phyloP scores from a whole-genome alignment of 768 basidiomycete species.

The Boletus rubescentipes region DNA sequence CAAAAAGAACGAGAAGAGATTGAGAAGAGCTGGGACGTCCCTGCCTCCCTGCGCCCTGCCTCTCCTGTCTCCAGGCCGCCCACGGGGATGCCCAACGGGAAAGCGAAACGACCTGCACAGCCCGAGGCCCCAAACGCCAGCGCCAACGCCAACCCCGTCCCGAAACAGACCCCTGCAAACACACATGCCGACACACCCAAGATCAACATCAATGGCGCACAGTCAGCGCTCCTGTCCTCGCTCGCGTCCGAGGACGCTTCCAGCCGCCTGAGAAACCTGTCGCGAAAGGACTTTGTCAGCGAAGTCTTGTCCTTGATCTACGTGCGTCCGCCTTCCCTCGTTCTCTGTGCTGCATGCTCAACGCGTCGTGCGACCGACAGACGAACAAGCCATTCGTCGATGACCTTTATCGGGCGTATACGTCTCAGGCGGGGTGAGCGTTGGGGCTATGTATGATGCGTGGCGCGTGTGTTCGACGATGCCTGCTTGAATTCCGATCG shows the following conservation, averaged over 20 bases:
- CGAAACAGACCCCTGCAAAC: constrained; percentile 4
- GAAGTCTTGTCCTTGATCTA: constrained; percentile 62
- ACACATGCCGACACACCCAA: constrained; percentile 3
- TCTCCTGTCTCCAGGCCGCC: constrained; percentile 14
- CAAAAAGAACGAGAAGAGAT: constrained; percentile 46
- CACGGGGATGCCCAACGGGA: constrained; percentile 25
- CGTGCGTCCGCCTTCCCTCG: constrained; percentile 36
- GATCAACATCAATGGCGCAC: constrained; percentile 21
- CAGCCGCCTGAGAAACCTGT: constrained; percentile 30
- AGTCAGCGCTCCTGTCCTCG: constrained; percentile 26
- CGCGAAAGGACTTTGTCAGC: constrained; percentile 57
- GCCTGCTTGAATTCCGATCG: not conserved
- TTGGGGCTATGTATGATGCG: not conserved
- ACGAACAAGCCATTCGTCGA: constrained; percentile 69
- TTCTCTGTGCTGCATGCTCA: not conserved
- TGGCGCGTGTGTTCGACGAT: not conserved
- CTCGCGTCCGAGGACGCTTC: constrained; percentile 19
- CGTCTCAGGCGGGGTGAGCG: constrained; percentile 17
- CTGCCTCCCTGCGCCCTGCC: constrained; percentile 26
- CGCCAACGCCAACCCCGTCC: not conserved
- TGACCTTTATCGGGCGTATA: constrained; percentile 55
- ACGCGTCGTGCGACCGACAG: constrained; percentile 33
- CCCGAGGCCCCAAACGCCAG: constrained; percentile 2
- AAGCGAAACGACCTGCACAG: constrained; percentile 15
- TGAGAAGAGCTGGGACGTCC: constrained; percentile 64